Base-by-base conservation (phyloP, 768 basidiomycete genomes). In the Coprinopsis marcescibilis region DNA sequence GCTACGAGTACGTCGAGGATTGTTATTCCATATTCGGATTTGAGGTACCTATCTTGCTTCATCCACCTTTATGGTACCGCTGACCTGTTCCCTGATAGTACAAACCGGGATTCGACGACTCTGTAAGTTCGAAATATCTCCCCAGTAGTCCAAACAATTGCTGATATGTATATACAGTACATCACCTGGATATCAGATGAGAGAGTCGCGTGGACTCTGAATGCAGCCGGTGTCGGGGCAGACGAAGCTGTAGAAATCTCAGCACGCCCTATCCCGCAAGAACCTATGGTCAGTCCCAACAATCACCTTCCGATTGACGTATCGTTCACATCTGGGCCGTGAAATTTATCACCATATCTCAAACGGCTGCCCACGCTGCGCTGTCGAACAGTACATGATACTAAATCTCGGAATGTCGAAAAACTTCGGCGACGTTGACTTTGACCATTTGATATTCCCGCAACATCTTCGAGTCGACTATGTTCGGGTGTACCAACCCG, bases 11-110 rank as follows among this genome's bases (percentile, higher is more conserved):
- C 15, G 68, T 60, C 33, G 70, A 65, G 10, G 62, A 60, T 3
- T 89, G 88, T 56, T 89, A 73, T 60, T 74, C 82, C 3, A 60
- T 80, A 6, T 90, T 90, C 54, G 91, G 81, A 3, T 89, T 89
- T 52, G 87, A 85, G 71, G 77, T 74, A 48, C 21, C 70, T n/a
- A 17, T 14, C 33, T 7, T 24, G n/a, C 51, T 43, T 24, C 20
- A 40, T 21, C 13, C 11, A 20, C 30, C 41, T n/a, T 37, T 41
- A 7, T 11, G 23, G 45, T 33, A 25, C 15, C 41, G 27, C 54
- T 36, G 34, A 37, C 3, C 38, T 17, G n/a, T n/a, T n/a, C 26
- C 24, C 20, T 25, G n/a, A n/a, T 33, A 70, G 71, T 72, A 72
- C 45, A 60, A 65, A 51, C 65, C 69, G 48, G 88, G 89, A 35